Percentiles rank a stretch among this genome's conserved stretches.
phyloP scores from a whole-genome alignment of 305 asterid species.

The Solanum chacoense region DNA sequence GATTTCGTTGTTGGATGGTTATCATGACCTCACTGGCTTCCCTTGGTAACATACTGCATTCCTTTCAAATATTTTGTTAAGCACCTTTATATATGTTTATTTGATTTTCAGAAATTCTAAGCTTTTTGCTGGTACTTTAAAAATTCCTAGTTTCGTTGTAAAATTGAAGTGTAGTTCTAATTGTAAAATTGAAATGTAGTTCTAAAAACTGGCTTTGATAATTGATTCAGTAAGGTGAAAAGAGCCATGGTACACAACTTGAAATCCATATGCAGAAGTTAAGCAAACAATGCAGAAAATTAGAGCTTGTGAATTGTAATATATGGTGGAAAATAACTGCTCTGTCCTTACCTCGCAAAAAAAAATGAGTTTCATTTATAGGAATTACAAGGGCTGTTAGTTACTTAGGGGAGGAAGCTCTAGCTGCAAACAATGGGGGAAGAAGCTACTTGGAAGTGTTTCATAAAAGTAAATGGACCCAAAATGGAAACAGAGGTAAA shows the following conservation, averaged over 20 bases:
- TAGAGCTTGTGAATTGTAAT: not conserved
- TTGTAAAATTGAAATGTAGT: not conserved
- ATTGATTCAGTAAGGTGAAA: not conserved
- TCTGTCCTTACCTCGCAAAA: not conserved
- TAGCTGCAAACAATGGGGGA: not conserved
- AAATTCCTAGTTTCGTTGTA: not conserved
- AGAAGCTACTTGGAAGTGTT: not conserved
- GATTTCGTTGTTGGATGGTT: conserved; percentile 23
- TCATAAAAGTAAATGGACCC: not conserved
- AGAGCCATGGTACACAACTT: not conserved
- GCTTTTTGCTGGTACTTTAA: not conserved
- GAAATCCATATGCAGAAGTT: not conserved
- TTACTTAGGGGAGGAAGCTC: not conserved
- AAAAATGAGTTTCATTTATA: not conserved
- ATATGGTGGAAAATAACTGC: not conserved
- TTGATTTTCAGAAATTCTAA: not conserved
- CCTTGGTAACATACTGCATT: conserved; percentile 22
- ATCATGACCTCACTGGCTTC: conserved; percentile 21
- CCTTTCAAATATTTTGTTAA: not conserved
- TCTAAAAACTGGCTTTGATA: not conserved
- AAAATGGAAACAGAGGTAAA: not conserved
- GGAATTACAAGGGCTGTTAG: not conserved
- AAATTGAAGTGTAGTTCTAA: not conserved
- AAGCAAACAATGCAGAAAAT: not conserved
- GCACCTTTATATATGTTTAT: not conserved